Conservation (phyloP, 2,329 filamentous ascomycete genomes). For the Coleophoma crateriformis region DNA sequence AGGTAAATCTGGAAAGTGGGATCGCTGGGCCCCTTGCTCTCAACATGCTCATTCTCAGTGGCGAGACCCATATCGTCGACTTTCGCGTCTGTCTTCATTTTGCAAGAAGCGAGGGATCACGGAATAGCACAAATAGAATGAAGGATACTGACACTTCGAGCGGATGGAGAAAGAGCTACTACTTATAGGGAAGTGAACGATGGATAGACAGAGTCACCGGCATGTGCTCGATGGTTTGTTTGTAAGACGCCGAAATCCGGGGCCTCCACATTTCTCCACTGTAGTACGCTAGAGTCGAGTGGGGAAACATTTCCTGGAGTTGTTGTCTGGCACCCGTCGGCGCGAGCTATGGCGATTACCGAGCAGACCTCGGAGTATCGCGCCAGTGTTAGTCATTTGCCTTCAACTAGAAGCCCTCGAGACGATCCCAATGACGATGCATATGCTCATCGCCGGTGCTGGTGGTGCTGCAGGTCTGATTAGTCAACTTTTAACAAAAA, state of each 20-base stretch:
- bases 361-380: too few relatives aligned
- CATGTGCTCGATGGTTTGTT: not conserved
- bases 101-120: not conserved
- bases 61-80: not conserved
- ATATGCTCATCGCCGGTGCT: too few relatives aligned
- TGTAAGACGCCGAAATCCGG: not conserved
- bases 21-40: not conserved
- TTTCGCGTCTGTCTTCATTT: not conserved
- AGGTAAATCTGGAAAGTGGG: slow-evolving; percentile 8
- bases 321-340: too few relatives aligned
- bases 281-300: not conserved
- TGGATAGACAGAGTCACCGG: not conserved
- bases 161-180: not conserved
- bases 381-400: too few relatives aligned
- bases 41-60: not conserved
- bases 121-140: not conserved
- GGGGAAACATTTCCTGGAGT: too few relatives aligned
- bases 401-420: too few relatives aligned
- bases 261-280: not conserved
- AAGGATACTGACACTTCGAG: too few relatives aligned
- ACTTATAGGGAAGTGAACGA: not conserved
- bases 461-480: too few relatives aligned
- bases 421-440: too few relatives aligned
- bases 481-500: too few relatives aligned
- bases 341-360: too few relatives aligned